phyloP scores from a whole-genome alignment of 176 grass and related monocot genomes.

The Bothriochloa decipiens region DNA sequence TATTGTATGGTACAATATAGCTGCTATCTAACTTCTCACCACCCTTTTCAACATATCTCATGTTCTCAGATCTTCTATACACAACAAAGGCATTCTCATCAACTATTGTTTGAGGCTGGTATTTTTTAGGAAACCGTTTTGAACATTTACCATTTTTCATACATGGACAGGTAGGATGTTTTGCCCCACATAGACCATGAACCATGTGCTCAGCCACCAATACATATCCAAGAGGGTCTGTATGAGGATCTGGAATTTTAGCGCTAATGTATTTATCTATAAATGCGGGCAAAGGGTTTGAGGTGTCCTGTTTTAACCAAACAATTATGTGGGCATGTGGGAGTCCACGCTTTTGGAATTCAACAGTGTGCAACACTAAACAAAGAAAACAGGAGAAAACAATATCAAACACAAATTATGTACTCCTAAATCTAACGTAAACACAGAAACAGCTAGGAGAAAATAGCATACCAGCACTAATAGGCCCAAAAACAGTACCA shows the following conservation, averaged over 20 bases:
- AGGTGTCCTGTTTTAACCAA: background rate
- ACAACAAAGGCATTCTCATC: background rate
- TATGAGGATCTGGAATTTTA: background rate
- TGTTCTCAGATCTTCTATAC: background rate
- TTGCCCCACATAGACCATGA: background rate
- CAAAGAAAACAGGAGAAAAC: background rate
- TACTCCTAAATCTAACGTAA: no score
- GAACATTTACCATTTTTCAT: background rate
- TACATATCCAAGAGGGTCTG: background rate
- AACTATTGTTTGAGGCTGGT: background rate
- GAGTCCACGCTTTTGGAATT: background rate
- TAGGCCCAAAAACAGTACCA: background rate
- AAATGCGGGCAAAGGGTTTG: background rate
- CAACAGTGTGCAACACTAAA: background rate
- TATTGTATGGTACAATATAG: no score
- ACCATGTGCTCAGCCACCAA: background rate
- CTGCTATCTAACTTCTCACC: background rate
- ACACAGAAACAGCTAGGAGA: no score
- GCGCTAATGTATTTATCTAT: background rate
- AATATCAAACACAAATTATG: no score
- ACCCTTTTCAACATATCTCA: background rate
- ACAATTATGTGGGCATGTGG: background rate
- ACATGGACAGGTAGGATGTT: background rate
- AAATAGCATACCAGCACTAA: background rate
- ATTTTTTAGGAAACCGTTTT: background rate